phyloP scores from a whole-genome alignment of 2,329 filamentous ascomycete genomes.

The Dactylonectria macrodidyma region DNA sequence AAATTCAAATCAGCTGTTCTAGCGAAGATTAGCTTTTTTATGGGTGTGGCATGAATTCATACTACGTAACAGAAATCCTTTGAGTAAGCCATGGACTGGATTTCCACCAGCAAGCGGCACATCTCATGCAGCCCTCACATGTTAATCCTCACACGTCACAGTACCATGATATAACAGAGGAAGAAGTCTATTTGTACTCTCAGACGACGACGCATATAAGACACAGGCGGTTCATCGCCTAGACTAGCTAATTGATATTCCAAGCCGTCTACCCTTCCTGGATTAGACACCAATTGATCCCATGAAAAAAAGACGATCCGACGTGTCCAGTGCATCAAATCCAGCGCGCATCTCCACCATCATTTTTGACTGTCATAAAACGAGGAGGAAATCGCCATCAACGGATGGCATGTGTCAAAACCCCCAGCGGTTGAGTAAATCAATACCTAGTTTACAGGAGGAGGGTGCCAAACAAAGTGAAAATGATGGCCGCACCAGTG shows the following conservation, averaged over 20 bases:
- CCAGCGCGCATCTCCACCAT: slow-evolving; percentile 37
- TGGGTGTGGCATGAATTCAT: too few species aligned
- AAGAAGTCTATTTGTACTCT: slow-evolving; percentile 45
- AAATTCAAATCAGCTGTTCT: background rate
- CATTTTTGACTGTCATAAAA: slow-evolving; percentile 43
- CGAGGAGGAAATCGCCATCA: slow-evolving; percentile 22
- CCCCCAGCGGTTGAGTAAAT: slow-evolving; percentile 16
- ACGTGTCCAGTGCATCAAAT: slow-evolving; percentile 43
- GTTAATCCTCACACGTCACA: slow-evolving; percentile 9
- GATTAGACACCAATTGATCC: slow-evolving; percentile 47
- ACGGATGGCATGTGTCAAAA: slow-evolving; percentile 30
- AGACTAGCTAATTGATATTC: slow-evolving; percentile 50
- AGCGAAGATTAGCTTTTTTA: background rate
- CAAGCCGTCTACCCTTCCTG: slow-evolving; percentile 42
- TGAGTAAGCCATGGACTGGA: too few species aligned
- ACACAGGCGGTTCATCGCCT: slow-evolving; percentile 44
- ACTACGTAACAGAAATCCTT: too few species aligned
- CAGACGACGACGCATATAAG: slow-evolving; percentile 38
- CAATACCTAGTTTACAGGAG: slow-evolving; percentile 54
- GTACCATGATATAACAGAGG: background rate
- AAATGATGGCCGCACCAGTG: slow-evolving; percentile 53
- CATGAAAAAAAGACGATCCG: slow-evolving; percentile 42
- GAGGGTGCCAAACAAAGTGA: slow-evolving; percentile 57
- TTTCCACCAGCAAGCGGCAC: too few species aligned
- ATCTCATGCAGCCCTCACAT: too few species aligned